Conservation (phyloP, 2,329 filamentous ascomycete species). For the Stemphylium vesicarium region DNA sequence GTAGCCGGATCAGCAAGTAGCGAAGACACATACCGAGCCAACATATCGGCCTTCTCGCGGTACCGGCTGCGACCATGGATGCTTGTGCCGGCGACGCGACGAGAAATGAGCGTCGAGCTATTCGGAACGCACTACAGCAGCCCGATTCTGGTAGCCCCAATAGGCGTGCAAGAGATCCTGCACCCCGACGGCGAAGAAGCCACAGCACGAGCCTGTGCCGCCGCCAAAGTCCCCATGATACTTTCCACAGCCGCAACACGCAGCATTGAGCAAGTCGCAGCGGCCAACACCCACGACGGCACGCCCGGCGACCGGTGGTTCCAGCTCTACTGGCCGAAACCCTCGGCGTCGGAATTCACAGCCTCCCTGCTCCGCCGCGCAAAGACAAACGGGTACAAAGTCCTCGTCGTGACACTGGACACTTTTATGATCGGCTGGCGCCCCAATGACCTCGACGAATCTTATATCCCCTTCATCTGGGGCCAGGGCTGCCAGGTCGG, state of each 20-base stretch:
- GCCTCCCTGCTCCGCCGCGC: conserved; percentile 67
- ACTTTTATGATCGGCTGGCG: conserved; percentile 74
- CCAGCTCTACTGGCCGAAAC: conserved; percentile 77
- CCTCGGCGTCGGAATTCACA: conserved; percentile 68
- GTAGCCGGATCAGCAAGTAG: conserved; percentile 49
- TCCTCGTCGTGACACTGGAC: conserved; percentile 75
- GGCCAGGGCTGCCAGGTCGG: conserved; percentile 45
- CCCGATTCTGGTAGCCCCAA: conserved; percentile 69
- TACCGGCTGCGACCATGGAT: conserved; percentile 51
- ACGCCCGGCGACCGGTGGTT: conserved; percentile 67
- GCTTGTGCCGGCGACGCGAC: conserved; percentile 48
- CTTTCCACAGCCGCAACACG: conserved; percentile 69
- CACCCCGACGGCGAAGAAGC: conserved; percentile 70
- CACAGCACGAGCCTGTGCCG: conserved; percentile 66
- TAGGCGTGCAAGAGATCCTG: conserved; percentile 73
- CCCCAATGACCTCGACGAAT: conserved; percentile 69
- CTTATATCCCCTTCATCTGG: conserved; percentile 65
- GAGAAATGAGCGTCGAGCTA: conserved; percentile 19
- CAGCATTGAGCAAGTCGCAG: conserved; percentile 70
- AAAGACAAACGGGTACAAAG: conserved; percentile 66
- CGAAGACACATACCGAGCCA: conserved; percentile 46
- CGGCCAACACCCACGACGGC: conserved; percentile 55
- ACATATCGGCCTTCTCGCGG: conserved; percentile 48
- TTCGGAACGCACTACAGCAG: conserved; percentile 55
- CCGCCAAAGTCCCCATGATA: conserved; percentile 69